Evolutionary conservation across 768 basidiomycete species (phyloP).

Genomic region (Lentinula sp.): DNA sequence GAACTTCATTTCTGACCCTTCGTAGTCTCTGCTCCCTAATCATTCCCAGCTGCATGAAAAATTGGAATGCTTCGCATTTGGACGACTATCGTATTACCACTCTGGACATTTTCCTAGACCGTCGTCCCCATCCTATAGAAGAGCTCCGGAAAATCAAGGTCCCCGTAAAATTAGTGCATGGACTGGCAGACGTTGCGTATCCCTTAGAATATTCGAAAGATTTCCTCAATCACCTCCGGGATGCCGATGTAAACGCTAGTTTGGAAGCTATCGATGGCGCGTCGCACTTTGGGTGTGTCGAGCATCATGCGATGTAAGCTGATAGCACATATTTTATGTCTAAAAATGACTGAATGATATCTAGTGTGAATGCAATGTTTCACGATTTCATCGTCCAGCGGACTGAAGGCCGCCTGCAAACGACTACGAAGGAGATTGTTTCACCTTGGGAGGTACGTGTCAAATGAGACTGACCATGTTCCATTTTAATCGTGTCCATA

Average conservation of each 20-base stretch:
- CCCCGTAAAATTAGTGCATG: slow-evolving; percentile 13
- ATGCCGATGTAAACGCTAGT: slow-evolving; percentile 14
- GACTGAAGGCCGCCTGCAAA: neutral
- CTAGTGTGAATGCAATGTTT: slow-evolving; percentile 5
- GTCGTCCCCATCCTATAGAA: neutral
- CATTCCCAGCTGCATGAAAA: neutral
- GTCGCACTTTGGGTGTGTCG: slow-evolving; percentile 17
- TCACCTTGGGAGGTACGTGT: slow-evolving; percentile 7
- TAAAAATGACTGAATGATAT: no score
- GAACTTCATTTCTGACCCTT: neutral
- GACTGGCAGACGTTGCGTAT: slow-evolving; percentile 21
- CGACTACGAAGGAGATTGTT: neutral
- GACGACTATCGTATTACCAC: neutral
- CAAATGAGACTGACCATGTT: no score
- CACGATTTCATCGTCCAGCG: slow-evolving; percentile 1
- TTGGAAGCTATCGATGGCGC: slow-evolving; percentile 14
- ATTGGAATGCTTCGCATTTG: slow-evolving; percentile 2
- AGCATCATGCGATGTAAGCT: neutral
- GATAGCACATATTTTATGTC: no score
- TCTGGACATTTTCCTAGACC: slow-evolving; percentile 7
- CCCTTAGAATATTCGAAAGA: slow-evolving; percentile 10
- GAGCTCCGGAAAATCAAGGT: neutral
- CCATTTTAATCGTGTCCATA: neutral
- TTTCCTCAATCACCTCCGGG: slow-evolving; percentile 15
- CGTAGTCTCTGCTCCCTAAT: neutral